phyloP scores from a whole-genome alignment of 345 rosid species.

The Arabidopsis suecica region DNA sequence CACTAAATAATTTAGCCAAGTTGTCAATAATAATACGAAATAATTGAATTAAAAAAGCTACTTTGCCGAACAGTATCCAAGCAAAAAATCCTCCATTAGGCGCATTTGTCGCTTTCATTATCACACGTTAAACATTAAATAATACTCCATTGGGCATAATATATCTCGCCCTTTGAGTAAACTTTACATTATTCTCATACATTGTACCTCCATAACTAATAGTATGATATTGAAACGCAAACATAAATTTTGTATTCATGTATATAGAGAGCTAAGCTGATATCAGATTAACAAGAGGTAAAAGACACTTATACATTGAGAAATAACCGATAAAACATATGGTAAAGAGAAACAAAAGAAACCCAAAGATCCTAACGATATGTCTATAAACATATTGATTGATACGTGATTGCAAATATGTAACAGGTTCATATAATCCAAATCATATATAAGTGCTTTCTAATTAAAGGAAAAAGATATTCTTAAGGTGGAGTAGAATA shows the following conservation, averaged over 20 bases:
- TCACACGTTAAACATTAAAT: not conserved
- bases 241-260: no score
- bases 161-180: constrained; percentile 14
- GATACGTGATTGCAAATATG: not conserved
- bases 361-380: not conserved
- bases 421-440: not conserved
- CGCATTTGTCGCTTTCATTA: constrained; percentile 32
- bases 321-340: not conserved
- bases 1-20: not conserved
- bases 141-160: constrained; percentile 1
- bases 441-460: not conserved
- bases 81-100: not conserved
- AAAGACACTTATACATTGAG: not conserved
- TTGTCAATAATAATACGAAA: not conserved
- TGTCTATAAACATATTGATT: not conserved
- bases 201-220: not conserved
- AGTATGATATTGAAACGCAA: not conserved
- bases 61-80: constrained; percentile 31
- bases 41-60: not conserved
- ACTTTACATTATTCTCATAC: constrained; percentile 15
- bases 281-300: not conserved
- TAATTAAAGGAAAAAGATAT: not conserved
- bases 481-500: not conserved
- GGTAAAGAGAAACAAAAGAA: not conserved
- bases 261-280: no score